A percentile compares a stretch with the other conserved stretches of the same genome.
Evolutionary conservation across 2,329 filamentous ascomycete genomes (phyloP).

Genomic region (Penicillium sclerotigenum): DNA sequence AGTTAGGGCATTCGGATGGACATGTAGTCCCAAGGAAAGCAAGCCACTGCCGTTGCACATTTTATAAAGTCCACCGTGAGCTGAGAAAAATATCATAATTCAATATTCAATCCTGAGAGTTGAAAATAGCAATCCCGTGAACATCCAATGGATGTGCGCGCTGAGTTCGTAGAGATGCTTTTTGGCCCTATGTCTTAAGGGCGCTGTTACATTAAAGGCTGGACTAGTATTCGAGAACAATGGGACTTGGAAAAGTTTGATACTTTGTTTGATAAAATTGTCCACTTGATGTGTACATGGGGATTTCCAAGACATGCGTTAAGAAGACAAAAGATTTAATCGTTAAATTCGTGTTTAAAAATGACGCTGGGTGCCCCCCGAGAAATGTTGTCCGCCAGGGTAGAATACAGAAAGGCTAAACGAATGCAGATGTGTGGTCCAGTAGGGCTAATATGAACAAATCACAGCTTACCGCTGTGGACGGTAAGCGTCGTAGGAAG

Average conservation of each 20-base stretch:
- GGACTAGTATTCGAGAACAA: not conserved
- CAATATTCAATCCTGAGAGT: too few species aligned
- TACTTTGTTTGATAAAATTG: not conserved
- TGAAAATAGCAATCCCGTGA: too few species aligned
- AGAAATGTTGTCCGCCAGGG: not conserved
- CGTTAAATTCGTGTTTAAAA: constrained; percentile 9
- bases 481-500: constrained; percentile 38
- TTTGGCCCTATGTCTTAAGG: not conserved
- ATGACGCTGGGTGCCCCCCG: constrained; percentile 2
- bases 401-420: constrained; percentile 1
- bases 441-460: not conserved
- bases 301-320: not conserved
- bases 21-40: not conserved
- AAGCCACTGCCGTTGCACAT: not conserved
- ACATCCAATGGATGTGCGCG: too few species aligned
- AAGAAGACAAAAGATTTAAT: not conserved
- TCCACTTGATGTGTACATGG: not conserved
- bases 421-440: not conserved
- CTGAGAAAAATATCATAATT: not conserved
- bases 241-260: not conserved
- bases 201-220: not conserved
- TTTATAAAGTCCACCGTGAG: not conserved
- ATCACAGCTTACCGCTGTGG: constrained; percentile 21
- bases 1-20: not conserved
- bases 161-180: not conserved